These are phyloP conservation scores for Podospora bellae-mahoneyi DNA, from an alignment of 495 filamentous ascomycete genomes.

Conservation along the genomic window DNA sequence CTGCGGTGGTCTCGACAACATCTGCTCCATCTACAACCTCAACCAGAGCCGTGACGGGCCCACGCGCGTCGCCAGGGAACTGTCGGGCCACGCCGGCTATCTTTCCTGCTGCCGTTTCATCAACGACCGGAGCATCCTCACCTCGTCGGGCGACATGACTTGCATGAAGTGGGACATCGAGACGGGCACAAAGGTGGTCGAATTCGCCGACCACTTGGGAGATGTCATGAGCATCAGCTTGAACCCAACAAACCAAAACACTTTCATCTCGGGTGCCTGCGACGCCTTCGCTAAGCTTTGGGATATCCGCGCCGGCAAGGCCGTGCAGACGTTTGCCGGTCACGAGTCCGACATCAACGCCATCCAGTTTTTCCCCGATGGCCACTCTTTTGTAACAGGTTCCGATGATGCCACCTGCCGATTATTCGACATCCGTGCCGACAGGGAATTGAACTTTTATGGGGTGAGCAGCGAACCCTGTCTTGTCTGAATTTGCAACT, in stretches of 20 bases:
- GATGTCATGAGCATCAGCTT: conserved; percentile 99
- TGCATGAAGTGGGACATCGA: conserved; percentile 99
- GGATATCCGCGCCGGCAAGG: conserved; percentile 98
- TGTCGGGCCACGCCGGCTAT: conserved; percentile 96
- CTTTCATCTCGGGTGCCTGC: conserved; percentile 97
- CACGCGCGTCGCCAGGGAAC: conserved; percentile 90
- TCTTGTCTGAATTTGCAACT: conserved; percentile 21
- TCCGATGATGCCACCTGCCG: conserved; percentile 98
- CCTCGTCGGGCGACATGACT: conserved; percentile 98
- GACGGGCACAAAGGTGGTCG: conserved; percentile 92
- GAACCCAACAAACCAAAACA: conserved; percentile 97
- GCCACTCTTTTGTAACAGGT: conserved; percentile 96
- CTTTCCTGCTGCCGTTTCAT: conserved; percentile 98
- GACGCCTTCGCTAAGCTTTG: conserved; percentile 98
- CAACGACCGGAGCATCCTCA: conserved; percentile 96
- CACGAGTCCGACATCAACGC: conserved; percentile 99
- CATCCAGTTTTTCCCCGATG: conserved; percentile 98
- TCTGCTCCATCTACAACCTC: conserved; percentile 99
- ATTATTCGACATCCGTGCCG: conserved; percentile 95
- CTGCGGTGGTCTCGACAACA: conserved; percentile 97
- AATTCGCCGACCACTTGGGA: conserved; percentile 97
- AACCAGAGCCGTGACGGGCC: conserved; percentile 90
- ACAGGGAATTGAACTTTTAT: conserved; percentile 93
- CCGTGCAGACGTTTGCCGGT: conserved; percentile 95
- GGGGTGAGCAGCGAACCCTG: conserved; percentile 60